These are phyloP conservation scores for Podospora pseudocomata DNA, from an alignment of 495 filamentous ascomycete genomes.

Conservation along the genomic window DNA sequence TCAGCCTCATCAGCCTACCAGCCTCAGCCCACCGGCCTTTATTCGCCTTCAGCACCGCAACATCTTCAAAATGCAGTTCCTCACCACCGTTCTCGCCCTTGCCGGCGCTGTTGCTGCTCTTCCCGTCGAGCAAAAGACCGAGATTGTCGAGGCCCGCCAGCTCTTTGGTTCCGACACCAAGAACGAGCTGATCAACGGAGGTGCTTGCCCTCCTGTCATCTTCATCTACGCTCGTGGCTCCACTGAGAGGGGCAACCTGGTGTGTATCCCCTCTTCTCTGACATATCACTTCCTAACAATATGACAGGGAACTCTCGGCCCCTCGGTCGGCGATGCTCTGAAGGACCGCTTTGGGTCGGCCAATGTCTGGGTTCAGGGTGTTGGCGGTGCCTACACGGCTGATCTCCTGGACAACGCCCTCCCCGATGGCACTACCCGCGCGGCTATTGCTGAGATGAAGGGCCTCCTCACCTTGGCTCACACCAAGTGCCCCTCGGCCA, in stretches of 20 bases:
- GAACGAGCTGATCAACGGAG: constrained; percentile 17
- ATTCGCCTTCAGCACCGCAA: neutral
- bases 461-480: constrained; percentile 34
- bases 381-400: constrained; percentile 37
- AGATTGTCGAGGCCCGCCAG: constrained; percentile 8
- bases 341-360: constrained; percentile 24
- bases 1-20: neutral
- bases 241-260: constrained; percentile 48
- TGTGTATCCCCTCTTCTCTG: constrained; percentile 18
- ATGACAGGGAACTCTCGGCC: constrained; percentile 26
- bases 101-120: constrained; percentile 11
- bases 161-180: constrained; percentile 54
- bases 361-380: constrained; percentile 37
- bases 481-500: constrained; percentile 33
- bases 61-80: constrained; percentile 15
- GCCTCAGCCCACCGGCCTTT: neutral
- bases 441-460: constrained; percentile 35
- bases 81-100: constrained; percentile 12
- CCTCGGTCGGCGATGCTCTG: constrained; percentile 32
- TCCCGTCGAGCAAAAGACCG: constrained; percentile 6
- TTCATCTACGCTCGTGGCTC: constrained; percentile 49
- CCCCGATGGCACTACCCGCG: constrained; percentile 32
- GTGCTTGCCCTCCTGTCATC: constrained; percentile 43
- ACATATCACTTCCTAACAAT: neutral
- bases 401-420: constrained; percentile 35